Evolutionary conservation across 2,329 filamentous ascomycete genomes (phyloP).

Genomic region (Arachnomyces sp.): DNA sequence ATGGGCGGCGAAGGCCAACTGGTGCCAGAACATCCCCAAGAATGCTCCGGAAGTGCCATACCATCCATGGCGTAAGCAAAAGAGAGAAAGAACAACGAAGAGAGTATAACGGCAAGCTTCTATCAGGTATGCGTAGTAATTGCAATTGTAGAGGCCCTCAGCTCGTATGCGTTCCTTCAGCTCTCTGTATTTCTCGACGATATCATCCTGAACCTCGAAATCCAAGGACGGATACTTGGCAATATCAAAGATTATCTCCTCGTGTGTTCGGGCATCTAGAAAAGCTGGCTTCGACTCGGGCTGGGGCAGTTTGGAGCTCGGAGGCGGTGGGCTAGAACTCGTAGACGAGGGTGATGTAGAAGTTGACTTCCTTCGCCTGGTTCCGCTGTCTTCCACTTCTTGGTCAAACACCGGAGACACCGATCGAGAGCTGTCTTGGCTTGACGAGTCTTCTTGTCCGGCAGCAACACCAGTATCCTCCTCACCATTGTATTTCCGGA

Average conservation of each 20-base stretch:
- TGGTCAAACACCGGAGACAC: conserved; percentile 54
- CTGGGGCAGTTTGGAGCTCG: conserved; percentile 13
- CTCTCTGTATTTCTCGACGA: conserved; percentile 73
- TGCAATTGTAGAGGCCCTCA: conserved; percentile 74
- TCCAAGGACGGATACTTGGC: conserved; percentile 76
- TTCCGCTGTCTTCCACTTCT: conserved; percentile 29
- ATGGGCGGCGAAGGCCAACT: conserved; percentile 86
- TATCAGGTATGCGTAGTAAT: conserved; percentile 68
- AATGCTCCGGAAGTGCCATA: conserved; percentile 63
- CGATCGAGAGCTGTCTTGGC: conserved; percentile 46
- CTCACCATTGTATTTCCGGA: conserved; percentile 48
- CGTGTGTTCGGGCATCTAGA: conserved; percentile 62
- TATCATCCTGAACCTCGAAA: conserved; percentile 59
- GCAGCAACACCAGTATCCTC: conserved; percentile 28
- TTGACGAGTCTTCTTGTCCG: conserved; percentile 39
- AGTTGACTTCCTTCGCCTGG: conserved; percentile 30
- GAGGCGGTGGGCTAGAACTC: conserved; percentile 14
- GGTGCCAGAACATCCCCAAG: conserved; percentile 84
- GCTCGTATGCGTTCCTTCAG: conserved; percentile 63
- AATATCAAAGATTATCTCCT: conserved; percentile 67
- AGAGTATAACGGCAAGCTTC: conserved; percentile 65
- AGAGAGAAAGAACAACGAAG: conserved; percentile 55
- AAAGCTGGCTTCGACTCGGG: conserved; percentile 47
- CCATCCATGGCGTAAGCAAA: conserved; percentile 55
- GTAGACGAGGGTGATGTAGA: conserved; percentile 23